These are phyloP conservation scores for Papiliotrema terrestris DNA, from an alignment of 1,284 basidiomycete species.

Conservation along the genomic window DNA sequence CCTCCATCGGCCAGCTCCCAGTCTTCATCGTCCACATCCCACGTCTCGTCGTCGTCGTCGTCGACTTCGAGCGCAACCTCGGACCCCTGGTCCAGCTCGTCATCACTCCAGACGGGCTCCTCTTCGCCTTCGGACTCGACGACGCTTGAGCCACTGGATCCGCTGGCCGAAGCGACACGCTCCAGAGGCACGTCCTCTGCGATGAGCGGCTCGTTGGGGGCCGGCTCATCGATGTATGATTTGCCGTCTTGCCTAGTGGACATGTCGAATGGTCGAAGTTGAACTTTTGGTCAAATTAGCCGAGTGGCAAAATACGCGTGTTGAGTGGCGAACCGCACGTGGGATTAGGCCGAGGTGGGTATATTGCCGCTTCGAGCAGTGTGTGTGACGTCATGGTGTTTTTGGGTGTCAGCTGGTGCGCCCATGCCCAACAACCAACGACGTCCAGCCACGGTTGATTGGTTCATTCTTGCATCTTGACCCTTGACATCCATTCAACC, in stretches of 20 bases:
- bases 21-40: conserved; percentile 75
- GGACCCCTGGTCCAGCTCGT: not conserved
- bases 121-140: not conserved
- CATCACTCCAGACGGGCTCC: not conserved
- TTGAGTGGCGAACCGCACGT: no score
- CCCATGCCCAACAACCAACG: no score
- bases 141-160: not conserved
- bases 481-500: no score
- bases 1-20: conserved; percentile 74
- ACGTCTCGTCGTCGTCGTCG: not conserved
- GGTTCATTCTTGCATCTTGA: no score
- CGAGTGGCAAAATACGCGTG: not conserved
- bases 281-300: not conserved
- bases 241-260: not conserved
- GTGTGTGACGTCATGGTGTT: no score
- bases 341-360: no score
- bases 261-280: not conserved
- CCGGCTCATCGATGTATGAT: not conserved
- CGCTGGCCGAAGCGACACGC: not conserved
- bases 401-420: no score
- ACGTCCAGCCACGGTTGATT: no score
- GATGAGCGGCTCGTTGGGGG: no score
- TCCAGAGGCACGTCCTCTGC: no score
- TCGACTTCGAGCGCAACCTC: not conserved
- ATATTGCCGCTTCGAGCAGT: no score